Evolutionary conservation across 2,329 filamentous ascomycete genomes (phyloP), one percentile per base, ranked within the genome.

Genomic region (Verticillium zaregamsianum): DNA sequence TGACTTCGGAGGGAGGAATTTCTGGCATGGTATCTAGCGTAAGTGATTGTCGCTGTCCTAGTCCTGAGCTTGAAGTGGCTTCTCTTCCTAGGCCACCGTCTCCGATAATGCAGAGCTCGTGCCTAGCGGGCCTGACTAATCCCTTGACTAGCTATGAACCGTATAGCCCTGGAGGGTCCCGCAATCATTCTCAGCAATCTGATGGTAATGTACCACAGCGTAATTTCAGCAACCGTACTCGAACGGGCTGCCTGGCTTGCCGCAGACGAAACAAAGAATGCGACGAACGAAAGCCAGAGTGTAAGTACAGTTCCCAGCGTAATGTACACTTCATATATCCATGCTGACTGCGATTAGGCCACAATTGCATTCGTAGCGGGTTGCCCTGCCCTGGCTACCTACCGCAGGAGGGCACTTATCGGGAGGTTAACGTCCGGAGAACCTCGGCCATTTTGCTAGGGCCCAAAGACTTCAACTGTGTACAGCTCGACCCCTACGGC

Each of bases 241-340:
- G 97, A 78, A 97, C 93, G 12, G 93, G 93, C 35, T 98, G 94
- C 74, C 87, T 96, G 76, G 97, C 94, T 5, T 98, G 94, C 74
- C 85, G 94, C 64, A 86, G 87, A 72, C 86, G 94, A 63, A 98
- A 98, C 84, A 98, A 98, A 86, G 97, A 98, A 77, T 98, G 95
- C 72, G 94, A 98, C 72, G 95, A 98, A 79, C 86, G 85, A 59
- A 39, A 39, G 7, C 37, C 17, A 39, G 37, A 39, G 37, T 39
- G 14, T 17, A 39, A 39, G 37, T 17, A 39, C 37, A 39, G 37
- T 39, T 39, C 37, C 37, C 3, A 39, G 37, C 37, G 37, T 39
- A 39, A 17, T 5, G 14, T 39, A 3, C 3, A 39, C 37, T 39
- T 39, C 37, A 39, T 2, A 5, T 15, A n/a, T 39, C 37, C 37